Evolutionary conservation across 73 alveolate species (phyloP).

Genomic region (Paramecium sonneborni): DNA sequence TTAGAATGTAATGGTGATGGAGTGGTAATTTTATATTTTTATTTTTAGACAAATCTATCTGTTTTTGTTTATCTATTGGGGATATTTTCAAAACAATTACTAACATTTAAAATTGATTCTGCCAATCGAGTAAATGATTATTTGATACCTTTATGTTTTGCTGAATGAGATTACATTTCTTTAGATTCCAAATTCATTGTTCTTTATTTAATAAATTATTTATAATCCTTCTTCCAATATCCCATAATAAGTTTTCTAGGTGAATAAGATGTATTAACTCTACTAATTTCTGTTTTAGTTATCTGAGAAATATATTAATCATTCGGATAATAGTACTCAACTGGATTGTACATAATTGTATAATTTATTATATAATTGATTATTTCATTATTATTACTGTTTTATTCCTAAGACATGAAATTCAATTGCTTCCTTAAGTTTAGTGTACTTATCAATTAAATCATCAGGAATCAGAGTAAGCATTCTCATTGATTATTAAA

Average conservation of each 20-base stretch:
- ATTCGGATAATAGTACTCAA: conserved; percentile 18
- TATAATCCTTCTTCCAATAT: conserved; percentile 44
- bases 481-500: conserved; percentile 17
- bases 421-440: neutral
- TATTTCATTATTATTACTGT: neutral
- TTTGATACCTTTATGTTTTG: neutral
- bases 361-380: neutral
- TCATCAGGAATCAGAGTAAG: conserved; percentile 36
- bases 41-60: conserved; percentile 20
- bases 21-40: neutral
- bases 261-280: neutral
- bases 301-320: neutral
- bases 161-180: neutral
- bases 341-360: neutral
- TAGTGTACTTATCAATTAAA: neutral
- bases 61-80: conserved; percentile 20
- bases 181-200: neutral
- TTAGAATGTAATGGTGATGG: neutral
- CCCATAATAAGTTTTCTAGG: neutral
- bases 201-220: neutral
- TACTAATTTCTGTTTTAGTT: neutral
- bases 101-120: neutral
- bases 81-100: conserved; percentile 24
- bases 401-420: neutral
- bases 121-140: neutral